Evolutionary conservation across 306 rosid genomes (phyloP), one percentile per base, ranked within the genome.

Genomic region (Pueraria montana): DNA sequence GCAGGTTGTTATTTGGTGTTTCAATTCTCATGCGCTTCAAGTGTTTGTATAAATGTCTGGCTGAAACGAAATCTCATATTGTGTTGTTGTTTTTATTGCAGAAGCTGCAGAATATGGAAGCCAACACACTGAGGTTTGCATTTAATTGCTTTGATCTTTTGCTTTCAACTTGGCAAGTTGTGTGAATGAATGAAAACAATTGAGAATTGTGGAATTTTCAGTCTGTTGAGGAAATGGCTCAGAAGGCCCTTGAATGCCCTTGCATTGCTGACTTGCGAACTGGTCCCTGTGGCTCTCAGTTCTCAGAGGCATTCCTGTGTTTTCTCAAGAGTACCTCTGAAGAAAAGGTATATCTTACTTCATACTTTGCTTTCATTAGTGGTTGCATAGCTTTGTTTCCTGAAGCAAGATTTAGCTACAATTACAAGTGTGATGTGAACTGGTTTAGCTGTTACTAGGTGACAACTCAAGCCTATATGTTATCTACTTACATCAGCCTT

Each of bases 211-310:
- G 38, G 50, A 43, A 16, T 58, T 88, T 88, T 74, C 95, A 95
- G 99, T 90, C 94, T 85, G 86, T 89, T 75, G 99, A 95, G 67
- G 97, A 79, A 50, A 92, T 89, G 91, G 93, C 97, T 76, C 90
- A 91, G 88, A 93, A 89, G 84, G 96, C 98, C 71, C 85, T 96
- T 56, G 94, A 93, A 65, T 96, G 99, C 76, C 98, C 99, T 83
- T 96, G 99, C 89, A 90, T 93, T 83, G 94, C 98, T 30, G 96
- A 92, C 80, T 82, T 96, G 82, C 92, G 92, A 76, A 92, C 70
- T 64, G 99, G 97, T 82, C 76, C 91, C 2, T 96, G 98, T 52
- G 98, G 98, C 49, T 80, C 21, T 82, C 98, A 90, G 81, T 96
- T 96, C 82, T 90, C 98, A 2, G 89, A 96, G 73, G 94, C 98